Conservation (phyloP, 108 stramenopile genomes). For the Pelagomonas calceolata region DNA sequence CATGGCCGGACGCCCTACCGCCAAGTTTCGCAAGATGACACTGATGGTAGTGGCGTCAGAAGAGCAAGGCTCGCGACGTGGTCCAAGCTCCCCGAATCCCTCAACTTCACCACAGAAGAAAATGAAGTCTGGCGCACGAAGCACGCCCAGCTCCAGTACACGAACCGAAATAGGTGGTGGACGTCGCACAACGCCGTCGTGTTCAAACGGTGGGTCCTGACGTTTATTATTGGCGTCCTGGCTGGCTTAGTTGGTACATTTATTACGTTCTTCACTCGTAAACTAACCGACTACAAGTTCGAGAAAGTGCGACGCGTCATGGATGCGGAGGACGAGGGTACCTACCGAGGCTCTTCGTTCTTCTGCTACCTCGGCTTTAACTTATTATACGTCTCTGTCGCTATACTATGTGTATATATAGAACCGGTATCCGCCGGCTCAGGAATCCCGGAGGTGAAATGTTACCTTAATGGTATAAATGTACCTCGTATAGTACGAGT, state of each 20-base stretch:
- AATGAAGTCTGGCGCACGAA: conserved; percentile 72
- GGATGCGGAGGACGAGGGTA: conserved; percentile 17
- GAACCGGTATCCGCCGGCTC: conserved; percentile 87
- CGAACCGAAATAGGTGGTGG: conserved; percentile 80
- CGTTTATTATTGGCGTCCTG: conserved; percentile 61
- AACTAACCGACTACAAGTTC: conserved; percentile 47
- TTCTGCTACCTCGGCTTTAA: background rate
- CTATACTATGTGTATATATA: conserved; percentile 61
- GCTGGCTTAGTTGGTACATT: conserved; percentile 56
- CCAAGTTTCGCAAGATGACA: too few relatives aligned
- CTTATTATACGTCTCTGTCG: conserved; percentile 22
- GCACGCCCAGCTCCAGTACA: conserved; percentile 63
- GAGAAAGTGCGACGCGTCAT: conserved; percentile 56
- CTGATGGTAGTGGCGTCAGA: too few relatives aligned
- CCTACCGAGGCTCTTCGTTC: background rate
- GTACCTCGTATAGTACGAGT: conserved; percentile 70
- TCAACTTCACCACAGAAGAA: conserved; percentile 79
- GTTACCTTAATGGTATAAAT: conserved; percentile 88
- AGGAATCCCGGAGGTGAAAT: conserved; percentile 96
- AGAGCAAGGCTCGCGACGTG: too few relatives aligned
- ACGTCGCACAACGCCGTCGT: conserved; percentile 65
- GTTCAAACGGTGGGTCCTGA: conserved; percentile 65
- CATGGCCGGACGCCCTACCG: too few relatives aligned
- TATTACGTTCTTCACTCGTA: conserved; percentile 48
- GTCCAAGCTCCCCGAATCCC: conserved; percentile 33